phyloP scores from a whole-genome alignment of 2,329 filamentous ascomycete genomes.

The Chaetomium sp. region DNA sequence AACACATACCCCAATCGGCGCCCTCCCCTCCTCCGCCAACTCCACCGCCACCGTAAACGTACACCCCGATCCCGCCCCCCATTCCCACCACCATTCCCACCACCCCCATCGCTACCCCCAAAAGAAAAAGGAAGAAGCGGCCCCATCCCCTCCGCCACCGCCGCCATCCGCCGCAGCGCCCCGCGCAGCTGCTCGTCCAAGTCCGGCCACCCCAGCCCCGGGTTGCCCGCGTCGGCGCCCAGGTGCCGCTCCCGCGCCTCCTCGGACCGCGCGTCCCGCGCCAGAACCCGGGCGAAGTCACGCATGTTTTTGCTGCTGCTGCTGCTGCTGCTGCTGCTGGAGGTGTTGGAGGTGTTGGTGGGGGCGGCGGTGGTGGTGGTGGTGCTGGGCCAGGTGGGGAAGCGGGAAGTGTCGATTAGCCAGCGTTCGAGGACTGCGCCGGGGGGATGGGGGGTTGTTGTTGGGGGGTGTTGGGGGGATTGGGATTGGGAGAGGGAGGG shows the following conservation, averaged over 20 bases:
- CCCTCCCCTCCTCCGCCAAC: conserved; percentile 60
- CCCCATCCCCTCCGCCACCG: conserved; percentile 59
- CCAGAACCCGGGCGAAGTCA: conserved; percentile 34
- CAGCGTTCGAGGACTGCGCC: conserved; percentile 59
- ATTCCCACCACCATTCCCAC: conserved; percentile 28
- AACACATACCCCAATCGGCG: conserved; percentile 59
- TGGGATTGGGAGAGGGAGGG: conserved; percentile 1
- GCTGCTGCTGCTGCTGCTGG: background rate
- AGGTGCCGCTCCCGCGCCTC: conserved; percentile 31
- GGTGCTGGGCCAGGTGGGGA: conserved; percentile 50
- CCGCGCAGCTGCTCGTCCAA: conserved; percentile 74
- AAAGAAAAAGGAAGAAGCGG: conserved; percentile 52
- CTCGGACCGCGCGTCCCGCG: conserved; percentile 27
- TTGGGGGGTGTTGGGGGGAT: conserved; percentile 8
- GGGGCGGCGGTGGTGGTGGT: conserved; percentile 25
- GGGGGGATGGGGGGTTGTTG: background rate
- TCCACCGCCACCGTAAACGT: conserved; percentile 79
- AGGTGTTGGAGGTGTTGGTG: conserved; percentile 24
- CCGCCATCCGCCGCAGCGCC: conserved; percentile 63
- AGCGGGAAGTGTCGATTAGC: conserved; percentile 59
- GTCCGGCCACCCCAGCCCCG: conserved; percentile 55
- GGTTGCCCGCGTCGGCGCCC: background rate
- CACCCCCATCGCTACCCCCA: background rate
- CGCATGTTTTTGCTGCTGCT: conserved; percentile 35
- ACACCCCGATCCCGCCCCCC: conserved; percentile 49